Base-by-base conservation (phyloP, 371 early-diverging fungal genomes). In the Coemansia sp. region DNA sequence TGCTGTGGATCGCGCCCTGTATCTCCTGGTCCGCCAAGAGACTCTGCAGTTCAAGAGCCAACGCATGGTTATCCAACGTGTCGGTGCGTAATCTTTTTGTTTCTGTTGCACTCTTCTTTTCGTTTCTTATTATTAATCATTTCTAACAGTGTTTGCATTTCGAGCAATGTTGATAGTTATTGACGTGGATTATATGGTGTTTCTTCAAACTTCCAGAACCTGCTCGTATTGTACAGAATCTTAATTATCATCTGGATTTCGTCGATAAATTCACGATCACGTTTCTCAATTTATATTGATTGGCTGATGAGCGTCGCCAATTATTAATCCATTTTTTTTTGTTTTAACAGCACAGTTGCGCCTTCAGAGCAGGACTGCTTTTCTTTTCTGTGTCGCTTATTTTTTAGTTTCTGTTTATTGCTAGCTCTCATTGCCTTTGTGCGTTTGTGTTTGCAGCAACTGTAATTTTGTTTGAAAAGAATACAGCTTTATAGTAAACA, bases 1-100 rank as follows among this genome's bases (percentile, higher is more conserved):
- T 50, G 85, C 92, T 14, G 84, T 95, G 47, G 86, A 85, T 50
- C 82, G 89, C 57, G 92, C 95, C 11, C 81, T 97, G 53, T 84
- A 85, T 59, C 87, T 90, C 57, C 83, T 97, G 64, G 88, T 90
- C 16, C 87, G 93, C 64, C 86, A 92, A 69, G 96, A 94, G 56
- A 86, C 89, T n/a, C 78, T 97, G 50, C 88, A 88, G 75, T 92
- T 92, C 82, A 85, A 85, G 70, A 87, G 90, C 66, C 88, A 93
- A 76, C 86, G 95, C 72, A 78, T 79, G 84, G 77, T 88, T 82
- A 89, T 85, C 79, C 68, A 84, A 83, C 72, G 90, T 80, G 56
- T 86, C 68, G 66, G 79, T 77, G 77, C 82, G 69, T 67, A 84
- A 83, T 51, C 0, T 48, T 45, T 45, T 45, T n/a, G n/a, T 45